Evolutionary conservation across 495 filamentous ascomycete species (phyloP).

Genomic region (Neurospora sp.): DNA sequence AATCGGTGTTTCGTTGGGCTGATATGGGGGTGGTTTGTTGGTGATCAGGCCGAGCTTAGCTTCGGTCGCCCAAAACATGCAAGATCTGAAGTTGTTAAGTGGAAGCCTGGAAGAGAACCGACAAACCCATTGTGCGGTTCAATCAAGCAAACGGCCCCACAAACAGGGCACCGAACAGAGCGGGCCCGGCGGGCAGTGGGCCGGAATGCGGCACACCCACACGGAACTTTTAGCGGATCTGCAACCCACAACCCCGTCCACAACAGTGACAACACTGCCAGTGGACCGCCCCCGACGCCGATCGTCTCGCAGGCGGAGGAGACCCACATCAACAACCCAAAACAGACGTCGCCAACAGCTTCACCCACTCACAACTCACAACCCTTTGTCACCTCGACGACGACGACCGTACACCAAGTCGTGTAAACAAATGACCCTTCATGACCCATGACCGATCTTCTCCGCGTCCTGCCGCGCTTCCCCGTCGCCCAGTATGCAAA

Average conservation of each 20-base stretch:
- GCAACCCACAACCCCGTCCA: background rate
- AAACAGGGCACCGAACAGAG: background rate
- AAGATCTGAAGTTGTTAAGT: background rate
- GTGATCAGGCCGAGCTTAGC: background rate
- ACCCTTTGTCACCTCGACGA: background rate
- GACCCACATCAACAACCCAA: background rate
- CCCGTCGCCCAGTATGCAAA: slow-evolving; percentile 54
- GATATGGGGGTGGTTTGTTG: background rate
- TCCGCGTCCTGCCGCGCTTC: slow-evolving; percentile 73
- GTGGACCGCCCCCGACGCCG: background rate
- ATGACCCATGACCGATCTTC: slow-evolving; percentile 73
- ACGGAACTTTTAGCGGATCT: background rate
- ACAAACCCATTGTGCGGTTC: no score
- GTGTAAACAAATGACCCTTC: background rate
- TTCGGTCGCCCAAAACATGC: background rate
- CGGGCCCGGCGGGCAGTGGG: background rate
- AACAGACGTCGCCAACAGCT: background rate
- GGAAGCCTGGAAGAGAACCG: background rate
- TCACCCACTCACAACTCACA: background rate
- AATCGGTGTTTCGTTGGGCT: background rate
- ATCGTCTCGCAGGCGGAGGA: background rate
- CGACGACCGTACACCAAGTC: background rate
- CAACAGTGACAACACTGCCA: background rate
- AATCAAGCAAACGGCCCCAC: background rate
- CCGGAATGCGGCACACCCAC: background rate